Conservation (phyloP, 306 rosid genomes). For the Macrotyloma uniflorum region DNA sequence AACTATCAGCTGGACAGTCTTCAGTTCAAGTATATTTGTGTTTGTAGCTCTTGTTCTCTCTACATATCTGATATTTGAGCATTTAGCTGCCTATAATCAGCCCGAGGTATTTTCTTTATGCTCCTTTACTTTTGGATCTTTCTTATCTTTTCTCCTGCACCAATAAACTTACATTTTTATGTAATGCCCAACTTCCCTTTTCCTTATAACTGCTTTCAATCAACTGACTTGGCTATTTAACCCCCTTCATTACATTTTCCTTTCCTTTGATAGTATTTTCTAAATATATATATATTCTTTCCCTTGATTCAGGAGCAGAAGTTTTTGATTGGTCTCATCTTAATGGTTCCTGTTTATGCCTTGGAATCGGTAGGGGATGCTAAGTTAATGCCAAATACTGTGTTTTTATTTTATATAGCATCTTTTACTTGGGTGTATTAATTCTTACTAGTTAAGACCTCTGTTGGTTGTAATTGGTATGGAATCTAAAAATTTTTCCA, state of each 20-base stretch:
- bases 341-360: slow-evolving; percentile 99
- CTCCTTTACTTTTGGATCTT: slow-evolving; percentile 31
- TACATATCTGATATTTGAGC: slow-evolving; percentile 86
- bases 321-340: slow-evolving; percentile 92
- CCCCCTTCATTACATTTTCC: background rate
- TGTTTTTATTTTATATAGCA: background rate
- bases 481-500: background rate
- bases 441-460: background rate
- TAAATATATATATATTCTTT: background rate
- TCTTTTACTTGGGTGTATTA: slow-evolving; percentile 5
- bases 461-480: background rate
- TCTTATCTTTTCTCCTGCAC: slow-evolving; percentile 10
- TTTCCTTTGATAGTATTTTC: slow-evolving; percentile 2
- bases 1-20: slow-evolving; percentile 74
- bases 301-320: slow-evolving; percentile 89
- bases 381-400: background rate
- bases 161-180: slow-evolving; percentile 11
- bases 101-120: slow-evolving; percentile 72
- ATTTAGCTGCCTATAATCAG: slow-evolving; percentile 90
- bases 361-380: slow-evolving; percentile 84
- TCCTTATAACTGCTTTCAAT: slow-evolving; percentile 19
- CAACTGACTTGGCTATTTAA: slow-evolving; percentile 5
- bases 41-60: slow-evolving; percentile 83
- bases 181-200: slow-evolving; percentile 20
- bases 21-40: slow-evolving; percentile 86